Base-by-base conservation (phyloP, 164 flowering plant genomes). In the Annona cherimola region DNA sequence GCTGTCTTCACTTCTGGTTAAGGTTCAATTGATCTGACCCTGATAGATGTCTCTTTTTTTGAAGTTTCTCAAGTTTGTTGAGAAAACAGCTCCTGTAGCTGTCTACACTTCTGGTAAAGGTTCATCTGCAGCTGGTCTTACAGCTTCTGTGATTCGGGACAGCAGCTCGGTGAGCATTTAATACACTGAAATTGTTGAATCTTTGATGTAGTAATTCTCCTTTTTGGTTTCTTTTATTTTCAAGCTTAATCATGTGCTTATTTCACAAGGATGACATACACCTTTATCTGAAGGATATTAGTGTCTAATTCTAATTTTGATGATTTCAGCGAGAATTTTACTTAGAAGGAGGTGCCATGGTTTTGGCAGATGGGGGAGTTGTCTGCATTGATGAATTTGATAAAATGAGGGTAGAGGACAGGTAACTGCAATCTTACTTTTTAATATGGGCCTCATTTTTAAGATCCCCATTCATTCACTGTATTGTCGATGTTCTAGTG, bases 281-380 rank as follows among this genome's bases (percentile, higher is more conserved):
- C 41, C 41, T 63, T 9, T 12, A n/a, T 63, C 45, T 35, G 18
- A 3, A 11, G 4, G 14, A 6, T 6, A 1, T 16, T 60, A 72
- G 44, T 35, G 35, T 68, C 35, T 62, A 44, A 18, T 42, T 14
- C 5, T 45, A 62, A 14, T 4, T 16, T 74, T 46, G 40, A 26
- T 45, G 55, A 50, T 6, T 70, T 61, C 91, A 95, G 99, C 93
- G 98, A 63, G 99, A 96, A 75, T 96, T 96, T 85, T 96, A 96
- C 78, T 86, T 96, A 75, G 99, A 96, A 88, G 99, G 98, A 75
- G 99, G 99, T 69, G 98, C 99, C 73, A 96, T 96, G 99, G 97
- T 96, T 79, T 83, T 96, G 85, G 99, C 99, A 68, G 99, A 96
- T 86, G 97, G 98, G 19, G 99, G 99, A 70, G 98, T 96, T 78